Conservation (phyloP, 345 rosid genomes). For the Corchorus olitorius region DNA sequence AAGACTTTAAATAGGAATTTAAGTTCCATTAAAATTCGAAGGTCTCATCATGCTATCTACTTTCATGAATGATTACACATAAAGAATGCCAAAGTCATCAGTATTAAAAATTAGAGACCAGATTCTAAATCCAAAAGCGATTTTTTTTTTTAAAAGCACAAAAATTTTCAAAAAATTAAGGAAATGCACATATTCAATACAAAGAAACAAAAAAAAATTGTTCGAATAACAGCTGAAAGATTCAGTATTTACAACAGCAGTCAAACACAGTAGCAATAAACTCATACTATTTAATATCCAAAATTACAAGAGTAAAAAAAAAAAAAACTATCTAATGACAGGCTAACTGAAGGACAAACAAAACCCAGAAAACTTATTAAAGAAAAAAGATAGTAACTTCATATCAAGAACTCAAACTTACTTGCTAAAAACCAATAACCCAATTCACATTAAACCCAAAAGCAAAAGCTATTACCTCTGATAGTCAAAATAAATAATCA, state of each 20-base stretch:
- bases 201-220: neutral
- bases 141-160: neutral
- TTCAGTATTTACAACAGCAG: neutral
- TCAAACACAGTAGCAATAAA: neutral
- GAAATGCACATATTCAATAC: neutral
- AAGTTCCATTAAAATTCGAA: neutral
- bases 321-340: neutral
- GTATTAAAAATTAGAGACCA: neutral
- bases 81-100: slow-evolving; percentile 12
- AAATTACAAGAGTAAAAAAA: neutral
- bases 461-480: neutral
- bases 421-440: slow-evolving; percentile 10
- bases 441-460: slow-evolving; percentile 7
- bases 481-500: neutral
- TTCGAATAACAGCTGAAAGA: neutral
- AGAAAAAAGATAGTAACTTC: neutral
- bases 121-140: neutral
- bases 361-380: neutral
- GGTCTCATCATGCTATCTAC: neutral
- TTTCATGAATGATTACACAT: neutral
- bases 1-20: neutral
- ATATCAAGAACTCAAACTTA: neutral
- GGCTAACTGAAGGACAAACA: neutral
- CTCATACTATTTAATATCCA: neutral
- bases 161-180: neutral